Evolutionary conservation across 148 eudicot genomes (phyloP).

Genomic region (Dianthus caryophyllus): DNA sequence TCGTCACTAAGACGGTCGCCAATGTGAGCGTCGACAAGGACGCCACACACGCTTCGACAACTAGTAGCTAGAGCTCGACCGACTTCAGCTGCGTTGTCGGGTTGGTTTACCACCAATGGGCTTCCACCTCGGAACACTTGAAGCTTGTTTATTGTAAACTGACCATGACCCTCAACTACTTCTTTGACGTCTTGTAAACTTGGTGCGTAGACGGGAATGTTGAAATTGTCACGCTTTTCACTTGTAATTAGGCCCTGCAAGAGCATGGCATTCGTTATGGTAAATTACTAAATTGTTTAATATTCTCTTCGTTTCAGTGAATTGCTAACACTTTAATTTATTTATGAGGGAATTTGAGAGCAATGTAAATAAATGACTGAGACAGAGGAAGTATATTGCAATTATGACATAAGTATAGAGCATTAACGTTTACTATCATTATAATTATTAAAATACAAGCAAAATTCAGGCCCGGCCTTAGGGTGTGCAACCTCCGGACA

Average conservation of each 20-base stretch:
- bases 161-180: constrained; percentile 74
- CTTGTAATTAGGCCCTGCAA: constrained; percentile 62
- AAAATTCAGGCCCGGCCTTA: too few relatives aligned
- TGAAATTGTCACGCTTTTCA: constrained; percentile 81
- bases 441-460: too few relatives aligned
- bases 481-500: too few relatives aligned
- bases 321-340: too few relatives aligned
- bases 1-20: constrained; percentile 68
- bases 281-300: too few relatives aligned
- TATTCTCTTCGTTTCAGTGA: too few relatives aligned
- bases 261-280: not conserved
- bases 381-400: too few relatives aligned
- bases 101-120: constrained; percentile 76
- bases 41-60: constrained; percentile 78
- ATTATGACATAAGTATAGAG: too few relatives aligned
- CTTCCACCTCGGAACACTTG: constrained; percentile 84
- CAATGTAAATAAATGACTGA: too few relatives aligned
- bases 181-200: constrained; percentile 79
- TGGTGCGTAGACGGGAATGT: constrained; percentile 87
- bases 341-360: too few relatives aligned
- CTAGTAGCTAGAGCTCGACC: constrained; percentile 75
- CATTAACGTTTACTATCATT: too few relatives aligned
- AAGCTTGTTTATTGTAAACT: constrained; percentile 61
- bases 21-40: constrained; percentile 85
- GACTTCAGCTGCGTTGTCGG: constrained; percentile 61